Conservation (phyloP, 2,329 filamentous ascomycete species). For the Colletotrichum lini region DNA sequence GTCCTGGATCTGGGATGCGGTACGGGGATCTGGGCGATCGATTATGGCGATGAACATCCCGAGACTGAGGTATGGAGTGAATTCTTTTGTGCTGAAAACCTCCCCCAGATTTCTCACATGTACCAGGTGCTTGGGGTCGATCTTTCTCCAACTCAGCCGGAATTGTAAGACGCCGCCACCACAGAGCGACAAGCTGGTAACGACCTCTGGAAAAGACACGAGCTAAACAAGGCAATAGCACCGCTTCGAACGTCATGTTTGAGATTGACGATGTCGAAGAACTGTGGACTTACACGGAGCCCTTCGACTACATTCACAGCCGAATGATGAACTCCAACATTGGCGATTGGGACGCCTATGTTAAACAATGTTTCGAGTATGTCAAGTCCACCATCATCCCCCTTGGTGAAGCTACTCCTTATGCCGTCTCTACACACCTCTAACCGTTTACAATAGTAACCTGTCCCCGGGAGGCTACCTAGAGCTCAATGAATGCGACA, state of each 20-base stretch:
- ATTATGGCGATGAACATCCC: slow-evolving; percentile 53
- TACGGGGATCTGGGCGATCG: slow-evolving; percentile 48
- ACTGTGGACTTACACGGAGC: slow-evolving; percentile 48
- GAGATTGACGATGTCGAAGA: slow-evolving; percentile 55
- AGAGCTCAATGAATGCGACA: slow-evolving; percentile 59
- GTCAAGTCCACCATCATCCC: too few relatives aligned
- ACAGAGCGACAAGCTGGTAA: too few relatives aligned
- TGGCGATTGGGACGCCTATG: slow-evolving; percentile 51
- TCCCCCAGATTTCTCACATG: background rate
- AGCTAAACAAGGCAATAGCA: slow-evolving; percentile 40
- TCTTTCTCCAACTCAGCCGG: slow-evolving; percentile 56
- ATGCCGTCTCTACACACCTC: background rate
- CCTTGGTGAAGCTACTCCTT: background rate
- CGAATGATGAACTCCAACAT: slow-evolving; percentile 1
- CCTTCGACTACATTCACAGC: slow-evolving; percentile 67
- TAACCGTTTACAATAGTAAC: slow-evolving; percentile 23
- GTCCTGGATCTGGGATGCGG: background rate
- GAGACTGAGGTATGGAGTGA: slow-evolving; percentile 40
- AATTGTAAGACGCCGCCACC: slow-evolving; percentile 44
- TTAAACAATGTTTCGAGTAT: slow-evolving; percentile 53
- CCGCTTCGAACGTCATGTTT: slow-evolving; percentile 56
- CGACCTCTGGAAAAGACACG: background rate
- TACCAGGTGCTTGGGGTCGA: slow-evolving; percentile 54
- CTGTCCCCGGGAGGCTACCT: slow-evolving; percentile 61
- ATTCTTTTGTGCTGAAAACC: slow-evolving; percentile 31